Evolutionary conservation across 192 early-diverging fungal species (phyloP), one percentile per base, ranked within the genome.

Genomic region (Backusella luteola): DNA sequence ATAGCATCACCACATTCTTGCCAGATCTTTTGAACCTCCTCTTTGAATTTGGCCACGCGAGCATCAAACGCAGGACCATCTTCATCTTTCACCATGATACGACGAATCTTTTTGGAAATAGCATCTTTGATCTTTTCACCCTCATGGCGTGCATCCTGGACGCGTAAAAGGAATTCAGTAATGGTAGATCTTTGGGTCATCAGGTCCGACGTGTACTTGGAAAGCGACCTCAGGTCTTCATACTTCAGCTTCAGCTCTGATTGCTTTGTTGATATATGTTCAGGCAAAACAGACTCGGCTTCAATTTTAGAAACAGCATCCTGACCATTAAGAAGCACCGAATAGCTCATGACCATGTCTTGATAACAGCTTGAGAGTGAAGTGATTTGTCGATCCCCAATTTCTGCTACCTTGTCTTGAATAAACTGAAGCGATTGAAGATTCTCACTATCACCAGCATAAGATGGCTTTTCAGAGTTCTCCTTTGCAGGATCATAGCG

Each of bases 71-170:
- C 35, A 8, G 9, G 15, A 17, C 29, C 41, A 6, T 71, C 70
- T 5, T 70, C 73, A 39, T 77, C 76, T 23, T 83, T 75, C 1
- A 77, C 76, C 75, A 76, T 79, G 19, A 76, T 75, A 4, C 71
- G 49, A 9, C 80, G 70, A 21, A 68, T 76, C 32, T 69, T 52
- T 38, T 79, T 83, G 5, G 46, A 38, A 29, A 84, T 46, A 19
- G 32, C 41, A 44, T 79, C 79, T 34, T 71, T 52, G 19, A 80
- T 46, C 39, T 79, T 75, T n/a, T 84, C 80, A 9, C 77, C 79
- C 67, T 81, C 80, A 26, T 72, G 67, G 12, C 73, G 73, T 0
- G 70, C 66, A 44, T 81, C 83, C 19, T 81, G 76, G 29, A 59
- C 66, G 35, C 73, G 71, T 14, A 76, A 26, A 14, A 79, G 42